Base-by-base conservation (phyloP, 169 alveolate genomes). In the Plasmodium vivax region DNA sequence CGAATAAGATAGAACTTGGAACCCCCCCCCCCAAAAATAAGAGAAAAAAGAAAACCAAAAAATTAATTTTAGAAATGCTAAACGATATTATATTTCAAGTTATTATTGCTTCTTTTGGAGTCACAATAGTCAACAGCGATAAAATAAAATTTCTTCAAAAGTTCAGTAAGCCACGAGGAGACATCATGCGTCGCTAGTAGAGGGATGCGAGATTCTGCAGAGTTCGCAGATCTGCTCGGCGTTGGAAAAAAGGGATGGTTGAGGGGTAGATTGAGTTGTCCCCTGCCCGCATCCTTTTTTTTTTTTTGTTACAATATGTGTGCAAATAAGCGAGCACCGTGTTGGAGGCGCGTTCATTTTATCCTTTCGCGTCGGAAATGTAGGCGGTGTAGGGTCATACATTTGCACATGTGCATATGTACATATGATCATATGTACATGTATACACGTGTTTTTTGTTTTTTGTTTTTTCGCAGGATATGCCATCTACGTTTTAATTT, bases 41-140 rank as follows among this genome's bases (percentile, higher is more conserved):
- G 36, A 54, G 38, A 41, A 82, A 23, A 9, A 84, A 71, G 36
- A 38, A 23, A 23, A 23, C 27, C 34, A 77, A 27, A 19, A 82
- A 36, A 32, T 79, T 38, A 7, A 47, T 88, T 23, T 88, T 80
- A 88, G 94, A 88, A 80, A 88, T 88, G 94, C 23, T 88, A 43
- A 88, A 88, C 90, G 94, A 88, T 56, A 88, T 88, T 19, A 88
- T 88, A 47, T 79, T 88, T 34, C 94, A 88, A 80, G 90, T 88
- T 79, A 56, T 79, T 79, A 38, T 88, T 58, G 88, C 94, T 77
- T 80, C 94, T 27, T 19, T 88, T 47, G 94, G 94, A 32, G 94
- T 88, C 54, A 56, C 94, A 6, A 19, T 88, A 88, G 94, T 88
- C 45, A 88, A 88, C 82, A 88, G 94, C 51, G 94, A 88, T 58